These are phyloP conservation scores for Penicillium sp. DNA, from an alignment of 2,329 filamentous ascomycete species.

Conservation along the genomic window DNA sequence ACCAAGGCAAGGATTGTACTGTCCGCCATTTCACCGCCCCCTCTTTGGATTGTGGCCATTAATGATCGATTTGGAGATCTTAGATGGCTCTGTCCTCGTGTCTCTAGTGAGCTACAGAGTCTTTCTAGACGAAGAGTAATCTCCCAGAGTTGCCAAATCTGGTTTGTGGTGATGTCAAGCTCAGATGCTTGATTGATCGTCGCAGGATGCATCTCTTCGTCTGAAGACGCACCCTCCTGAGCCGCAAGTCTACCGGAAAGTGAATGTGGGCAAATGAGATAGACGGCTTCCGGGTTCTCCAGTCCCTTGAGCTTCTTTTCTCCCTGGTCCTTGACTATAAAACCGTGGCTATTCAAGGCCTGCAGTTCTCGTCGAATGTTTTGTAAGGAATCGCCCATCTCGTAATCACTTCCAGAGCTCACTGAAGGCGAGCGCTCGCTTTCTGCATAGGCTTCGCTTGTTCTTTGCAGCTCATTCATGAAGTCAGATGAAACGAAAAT, in stretches of 20 bases:
- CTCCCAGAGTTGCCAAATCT: conserved; percentile 86
- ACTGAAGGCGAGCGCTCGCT: conserved; percentile 66
- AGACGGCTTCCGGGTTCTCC: conserved; percentile 94
- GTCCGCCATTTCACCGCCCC: conserved; percentile 84
- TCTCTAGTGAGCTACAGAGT: conserved; percentile 85
- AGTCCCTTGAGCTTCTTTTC: conserved; percentile 94
- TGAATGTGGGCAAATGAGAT: conserved; percentile 88
- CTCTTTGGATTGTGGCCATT: conserved; percentile 66
- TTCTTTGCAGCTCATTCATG: conserved; percentile 90
- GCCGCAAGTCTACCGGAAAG: conserved; percentile 65
- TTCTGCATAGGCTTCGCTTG: conserved; percentile 84
- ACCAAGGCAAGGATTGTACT: conserved; percentile 82
- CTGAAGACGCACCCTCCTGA: conserved; percentile 47
- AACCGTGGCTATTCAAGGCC: conserved; percentile 83
- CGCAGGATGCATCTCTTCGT: conserved; percentile 45
- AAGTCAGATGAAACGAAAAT: conserved; percentile 97
- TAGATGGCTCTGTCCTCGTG: conserved; percentile 58
- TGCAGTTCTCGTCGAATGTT: conserved; percentile 83
- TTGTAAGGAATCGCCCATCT: conserved; percentile 61
- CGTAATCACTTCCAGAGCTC: conserved; percentile 61
- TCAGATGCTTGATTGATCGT: conserved; percentile 61
- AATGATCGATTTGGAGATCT: conserved; percentile 79
- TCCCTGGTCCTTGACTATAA: conserved; percentile 94
- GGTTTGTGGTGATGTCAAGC: conserved; percentile 76
- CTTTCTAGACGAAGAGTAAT: conserved; percentile 87